Evolutionary conservation across 495 filamentous ascomycete genomes (phyloP).

Genomic region (Hypoxylon fuscum): DNA sequence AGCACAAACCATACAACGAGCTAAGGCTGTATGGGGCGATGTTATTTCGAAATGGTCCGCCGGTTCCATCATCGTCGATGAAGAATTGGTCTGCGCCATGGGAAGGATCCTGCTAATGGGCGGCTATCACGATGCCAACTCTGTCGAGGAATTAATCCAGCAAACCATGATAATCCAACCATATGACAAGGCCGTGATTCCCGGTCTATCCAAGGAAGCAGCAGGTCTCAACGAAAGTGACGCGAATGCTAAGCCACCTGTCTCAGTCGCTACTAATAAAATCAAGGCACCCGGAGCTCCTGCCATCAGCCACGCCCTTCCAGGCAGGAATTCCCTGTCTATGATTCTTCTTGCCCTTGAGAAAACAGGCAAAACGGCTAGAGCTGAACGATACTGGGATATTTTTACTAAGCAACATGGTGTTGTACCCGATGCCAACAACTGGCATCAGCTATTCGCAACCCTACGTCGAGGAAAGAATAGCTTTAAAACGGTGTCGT

Average conservation of each 20-base stretch:
- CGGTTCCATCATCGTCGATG: constrained; percentile 74
- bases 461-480: constrained; percentile 70
- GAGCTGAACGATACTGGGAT: constrained; percentile 75
- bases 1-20: constrained; percentile 57
- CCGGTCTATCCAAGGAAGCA: constrained; percentile 2
- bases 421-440: constrained; percentile 73
- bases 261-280: background rate
- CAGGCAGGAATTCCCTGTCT: constrained; percentile 74
- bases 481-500: constrained; percentile 60
- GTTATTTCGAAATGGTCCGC: constrained; percentile 74
- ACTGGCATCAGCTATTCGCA: constrained; percentile 72
- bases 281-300: constrained; percentile 19
- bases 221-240: constrained; percentile 1
- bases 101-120: constrained; percentile 73
- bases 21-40: constrained; percentile 80
- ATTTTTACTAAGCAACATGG: constrained; percentile 64
- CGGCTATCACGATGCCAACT: constrained; percentile 64
- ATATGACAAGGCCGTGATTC: constrained; percentile 43
- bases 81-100: constrained; percentile 78
- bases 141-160: constrained; percentile 74
- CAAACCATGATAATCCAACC: constrained; percentile 79
- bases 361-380: constrained; percentile 56
- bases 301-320: constrained; percentile 52
- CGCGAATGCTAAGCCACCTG: background rate
- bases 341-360: constrained; percentile 70